Evolutionary conservation across 805 yeast species (phyloP).

Genomic region (Cyberlindnera mississippiensis): DNA sequence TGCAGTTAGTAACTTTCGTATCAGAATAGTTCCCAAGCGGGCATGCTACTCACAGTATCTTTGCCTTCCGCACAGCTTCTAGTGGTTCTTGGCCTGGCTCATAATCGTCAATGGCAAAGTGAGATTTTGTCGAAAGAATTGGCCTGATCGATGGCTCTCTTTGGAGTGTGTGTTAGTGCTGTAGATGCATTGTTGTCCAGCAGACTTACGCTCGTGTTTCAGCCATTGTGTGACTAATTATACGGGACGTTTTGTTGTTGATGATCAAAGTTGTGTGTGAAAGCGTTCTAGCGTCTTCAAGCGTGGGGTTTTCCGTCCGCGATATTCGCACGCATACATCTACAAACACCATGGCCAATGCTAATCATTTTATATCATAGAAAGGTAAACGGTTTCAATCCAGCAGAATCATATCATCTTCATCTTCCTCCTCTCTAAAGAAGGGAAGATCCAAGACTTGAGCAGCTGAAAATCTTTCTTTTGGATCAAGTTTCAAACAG

Average conservation of each 20-base stretch:
- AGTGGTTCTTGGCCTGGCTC: constrained; percentile 30
- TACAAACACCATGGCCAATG: too few relatives aligned
- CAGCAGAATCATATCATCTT: constrained; percentile 15
- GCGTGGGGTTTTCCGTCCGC: too few relatives aligned
- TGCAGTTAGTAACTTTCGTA: constrained; percentile 4
- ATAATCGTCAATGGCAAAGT: constrained; percentile 33
- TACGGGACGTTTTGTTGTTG: not conserved
- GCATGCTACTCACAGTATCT: constrained; percentile 32
- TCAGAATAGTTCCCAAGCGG: too few relatives aligned
- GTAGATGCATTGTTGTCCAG: not conserved
- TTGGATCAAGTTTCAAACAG: constrained; percentile 79
- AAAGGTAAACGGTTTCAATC: constrained; percentile 1
- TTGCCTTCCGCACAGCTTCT: constrained; percentile 25
- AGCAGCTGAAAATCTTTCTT: constrained; percentile 71
- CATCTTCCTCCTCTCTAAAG: constrained; percentile 21
- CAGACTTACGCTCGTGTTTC: not conserved
- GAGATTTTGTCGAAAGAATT: constrained; percentile 29
- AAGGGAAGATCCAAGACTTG: constrained; percentile 50
- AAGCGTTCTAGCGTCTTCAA: not conserved
- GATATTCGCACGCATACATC: too few relatives aligned
- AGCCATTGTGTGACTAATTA: not conserved
- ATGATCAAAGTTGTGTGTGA: not conserved
- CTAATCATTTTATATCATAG: too few relatives aligned
- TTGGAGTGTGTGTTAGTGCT: constrained; percentile 2
- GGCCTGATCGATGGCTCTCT: constrained; percentile 22